Conservation (phyloP, 163 green algal genomes). For the Smithsoniella earleae region DNA sequence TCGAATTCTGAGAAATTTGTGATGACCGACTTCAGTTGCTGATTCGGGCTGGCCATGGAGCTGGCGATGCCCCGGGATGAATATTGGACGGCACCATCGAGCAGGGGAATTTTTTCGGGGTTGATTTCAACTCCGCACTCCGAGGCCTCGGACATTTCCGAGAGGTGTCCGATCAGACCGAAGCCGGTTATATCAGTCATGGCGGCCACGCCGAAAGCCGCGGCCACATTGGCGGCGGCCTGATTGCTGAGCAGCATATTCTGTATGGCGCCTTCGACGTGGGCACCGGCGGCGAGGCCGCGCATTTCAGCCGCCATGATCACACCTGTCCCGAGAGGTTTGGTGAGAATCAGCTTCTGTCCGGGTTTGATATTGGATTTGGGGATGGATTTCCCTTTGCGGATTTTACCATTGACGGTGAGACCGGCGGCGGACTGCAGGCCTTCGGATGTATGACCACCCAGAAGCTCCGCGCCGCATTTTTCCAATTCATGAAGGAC, state of each 20-base stretch:
- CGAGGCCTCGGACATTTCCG: slow-evolving; percentile 56
- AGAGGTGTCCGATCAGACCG: slow-evolving; percentile 71
- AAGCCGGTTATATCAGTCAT: slow-evolving; percentile 92
- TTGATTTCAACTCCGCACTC: slow-evolving; percentile 34
- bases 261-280: not conserved
- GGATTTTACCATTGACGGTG: slow-evolving; percentile 50
- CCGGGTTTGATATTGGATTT: slow-evolving; percentile 61
- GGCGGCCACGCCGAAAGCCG: slow-evolving; percentile 42
- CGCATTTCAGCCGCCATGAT: slow-evolving; percentile 71
- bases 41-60: not conserved
- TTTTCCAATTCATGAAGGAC: slow-evolving; percentile 37
- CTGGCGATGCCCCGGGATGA: not conserved
- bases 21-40: not conserved
- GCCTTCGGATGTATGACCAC: slow-evolving; percentile 75
- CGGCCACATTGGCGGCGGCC: slow-evolving; percentile 39
- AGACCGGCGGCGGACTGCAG: slow-evolving; percentile 65
- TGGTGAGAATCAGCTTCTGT: slow-evolving; percentile 75
- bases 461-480: slow-evolving; percentile 62
- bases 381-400: slow-evolving; percentile 42
- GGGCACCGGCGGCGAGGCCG: slow-evolving; percentile 36
- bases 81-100: not conserved
- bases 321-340: slow-evolving; percentile 73
- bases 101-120: not conserved
- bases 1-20: slow-evolving; percentile 41
- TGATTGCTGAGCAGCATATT: slow-evolving; percentile 36